Percentiles rank a stretch among this genome's conserved stretches.
These are phyloP conservation scores for Apiospora arundinis DNA, from an alignment of 2,329 filamentous ascomycete species.

Conservation along the genomic window DNA sequence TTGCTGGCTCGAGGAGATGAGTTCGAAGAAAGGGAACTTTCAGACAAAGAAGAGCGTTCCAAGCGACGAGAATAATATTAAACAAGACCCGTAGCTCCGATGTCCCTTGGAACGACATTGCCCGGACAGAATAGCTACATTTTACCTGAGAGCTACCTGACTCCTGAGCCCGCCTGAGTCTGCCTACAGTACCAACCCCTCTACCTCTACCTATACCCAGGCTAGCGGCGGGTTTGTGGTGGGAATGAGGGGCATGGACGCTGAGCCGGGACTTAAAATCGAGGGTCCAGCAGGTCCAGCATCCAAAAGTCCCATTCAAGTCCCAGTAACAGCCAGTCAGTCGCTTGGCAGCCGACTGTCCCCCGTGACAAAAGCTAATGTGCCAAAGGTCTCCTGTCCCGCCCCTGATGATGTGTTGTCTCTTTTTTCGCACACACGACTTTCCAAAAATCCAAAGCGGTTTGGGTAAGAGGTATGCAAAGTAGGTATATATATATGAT, in stretches of 20 bases:
- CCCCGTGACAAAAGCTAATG: not conserved
- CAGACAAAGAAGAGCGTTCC: not conserved
- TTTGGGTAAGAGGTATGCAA: not conserved
- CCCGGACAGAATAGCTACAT: not conserved
- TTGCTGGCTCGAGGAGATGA: not conserved
- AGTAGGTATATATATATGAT: too few species aligned
- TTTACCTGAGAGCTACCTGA: not conserved
- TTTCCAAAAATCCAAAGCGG: not conserved
- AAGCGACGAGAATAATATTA: not conserved
- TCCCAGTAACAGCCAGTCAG: not conserved
- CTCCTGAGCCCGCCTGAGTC: not conserved
- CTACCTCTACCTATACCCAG: not conserved
- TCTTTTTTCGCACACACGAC: not conserved
- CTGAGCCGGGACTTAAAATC: not conserved
- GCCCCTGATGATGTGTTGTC: slow-evolving; percentile 5
- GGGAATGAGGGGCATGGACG: not conserved
- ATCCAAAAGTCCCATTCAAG: not conserved
- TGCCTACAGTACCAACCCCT: not conserved
- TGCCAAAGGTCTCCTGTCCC: not conserved
- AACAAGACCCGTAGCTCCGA: slow-evolving; percentile 7
- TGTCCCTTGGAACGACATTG: slow-evolving; percentile 6
- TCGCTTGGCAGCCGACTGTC: not conserved
- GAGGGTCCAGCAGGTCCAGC: not conserved
- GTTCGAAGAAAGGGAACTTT: not conserved
- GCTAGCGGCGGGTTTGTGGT: slow-evolving; percentile 7